A percentile compares a stretch with the other conserved stretches of the same genome.
Evolutionary conservation across 2,329 filamentous ascomycete genomes (phyloP).

Genomic region (Calcarisporium arbuscula): DNA sequence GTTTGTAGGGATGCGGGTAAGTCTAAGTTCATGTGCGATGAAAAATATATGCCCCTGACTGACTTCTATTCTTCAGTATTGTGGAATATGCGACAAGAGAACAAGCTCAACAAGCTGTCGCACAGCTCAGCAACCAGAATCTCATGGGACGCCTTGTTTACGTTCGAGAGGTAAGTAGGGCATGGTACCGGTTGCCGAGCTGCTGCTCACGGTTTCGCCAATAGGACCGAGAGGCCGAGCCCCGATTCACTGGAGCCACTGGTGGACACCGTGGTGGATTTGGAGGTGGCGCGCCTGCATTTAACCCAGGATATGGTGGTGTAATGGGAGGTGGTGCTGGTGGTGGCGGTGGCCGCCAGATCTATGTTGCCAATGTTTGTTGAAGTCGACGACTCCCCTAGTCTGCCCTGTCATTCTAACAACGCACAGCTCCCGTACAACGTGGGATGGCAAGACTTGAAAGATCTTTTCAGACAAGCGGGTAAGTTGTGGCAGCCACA

Average conservation of each 20-base stretch:
- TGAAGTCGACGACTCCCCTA: background rate
- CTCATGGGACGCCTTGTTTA: conserved; percentile 98
- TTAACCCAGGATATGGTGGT: conserved; percentile 51
- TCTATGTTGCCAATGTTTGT: conserved; percentile 98
- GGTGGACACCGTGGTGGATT: conserved; percentile 57
- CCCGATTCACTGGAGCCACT: conserved; percentile 80
- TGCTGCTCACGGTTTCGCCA: conserved; percentile 7
- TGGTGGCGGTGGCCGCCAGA: conserved; percentile 66
- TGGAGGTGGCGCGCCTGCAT: conserved; percentile 45
- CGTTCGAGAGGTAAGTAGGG: conserved; percentile 75
- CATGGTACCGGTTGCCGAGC: conserved; percentile 12
- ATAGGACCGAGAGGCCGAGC: conserved; percentile 95
- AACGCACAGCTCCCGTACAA: conserved; percentile 79
- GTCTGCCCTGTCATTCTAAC: too few species aligned
- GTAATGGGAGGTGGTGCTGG: conserved; percentile 41
- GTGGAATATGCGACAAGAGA: conserved; percentile 99
- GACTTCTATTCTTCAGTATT: conserved; percentile 57
- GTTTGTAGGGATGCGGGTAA: conserved; percentile 99
- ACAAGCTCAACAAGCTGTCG: conserved; percentile 95
- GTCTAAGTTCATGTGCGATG: conserved; percentile 28
- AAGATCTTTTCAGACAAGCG: conserved; percentile 97
- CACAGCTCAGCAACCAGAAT: conserved; percentile 97
- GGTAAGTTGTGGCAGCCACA: conserved; percentile 52
- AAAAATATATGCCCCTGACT: conserved; percentile 4
- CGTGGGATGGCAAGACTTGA: conserved; percentile 97